phyloP scores from a whole-genome alignment of 768 basidiomycete genomes.

The Crucibulum laeve region DNA sequence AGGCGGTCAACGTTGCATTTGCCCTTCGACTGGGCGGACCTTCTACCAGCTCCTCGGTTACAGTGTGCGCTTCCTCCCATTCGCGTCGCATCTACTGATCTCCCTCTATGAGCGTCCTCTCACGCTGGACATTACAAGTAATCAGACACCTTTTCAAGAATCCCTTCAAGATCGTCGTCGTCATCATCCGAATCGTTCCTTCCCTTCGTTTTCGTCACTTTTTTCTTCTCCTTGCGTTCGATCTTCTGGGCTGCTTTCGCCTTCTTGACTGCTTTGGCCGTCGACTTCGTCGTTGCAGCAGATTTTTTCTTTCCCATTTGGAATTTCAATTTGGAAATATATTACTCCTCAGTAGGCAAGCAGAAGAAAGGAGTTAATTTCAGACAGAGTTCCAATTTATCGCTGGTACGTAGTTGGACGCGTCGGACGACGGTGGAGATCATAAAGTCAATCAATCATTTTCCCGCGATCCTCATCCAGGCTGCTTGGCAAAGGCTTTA shows the following conservation, averaged over 20 bases:
- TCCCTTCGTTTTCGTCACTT: constrained; percentile 33
- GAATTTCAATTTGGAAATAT: too few species aligned
- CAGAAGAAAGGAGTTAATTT: too few species aligned
- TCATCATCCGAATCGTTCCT: constrained; percentile 51
- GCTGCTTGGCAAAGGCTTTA: too few species aligned
- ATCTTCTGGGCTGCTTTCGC: constrained; percentile 62
- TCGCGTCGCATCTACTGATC: constrained; percentile 70
- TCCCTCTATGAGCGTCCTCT: constrained; percentile 2
- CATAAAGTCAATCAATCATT: too few species aligned
- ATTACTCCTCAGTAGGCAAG: too few species aligned
- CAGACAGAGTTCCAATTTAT: too few species aligned
- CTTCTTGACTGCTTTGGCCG: constrained; percentile 62
- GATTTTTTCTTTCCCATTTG: constrained; percentile 60
- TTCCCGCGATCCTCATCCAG: too few species aligned
- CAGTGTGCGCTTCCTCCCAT: constrained; percentile 78
- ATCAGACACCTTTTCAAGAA: constrained; percentile 66
- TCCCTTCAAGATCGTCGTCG: constrained; percentile 77
- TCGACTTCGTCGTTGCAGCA: constrained; percentile 25
- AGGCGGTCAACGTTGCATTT: constrained; percentile 77
- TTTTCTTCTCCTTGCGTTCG: constrained; percentile 68
- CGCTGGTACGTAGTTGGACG: too few species aligned
- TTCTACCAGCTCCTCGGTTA: constrained; percentile 81
- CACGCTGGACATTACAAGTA: not conserved
- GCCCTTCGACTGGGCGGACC: constrained; percentile 82
- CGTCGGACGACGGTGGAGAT: too few species aligned